Evolutionary conservation across 345 rosid species (phyloP), one percentile per base, ranked within the genome.

Genomic region (Nasturtium officinale): DNA sequence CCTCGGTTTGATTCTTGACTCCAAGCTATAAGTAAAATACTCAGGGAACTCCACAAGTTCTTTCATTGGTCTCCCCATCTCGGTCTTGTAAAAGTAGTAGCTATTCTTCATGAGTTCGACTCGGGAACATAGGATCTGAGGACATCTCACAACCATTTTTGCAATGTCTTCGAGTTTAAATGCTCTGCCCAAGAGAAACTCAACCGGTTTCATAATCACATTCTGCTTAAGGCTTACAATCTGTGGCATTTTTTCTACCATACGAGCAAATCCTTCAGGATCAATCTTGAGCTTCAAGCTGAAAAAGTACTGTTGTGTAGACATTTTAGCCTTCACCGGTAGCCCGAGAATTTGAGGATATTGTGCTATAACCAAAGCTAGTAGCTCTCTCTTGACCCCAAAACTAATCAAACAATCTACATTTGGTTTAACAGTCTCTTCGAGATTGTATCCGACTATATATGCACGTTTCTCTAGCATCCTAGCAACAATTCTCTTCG

Each of bases 191-290:
- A 87, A 69, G 68, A 94, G 91, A 77, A 94, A 91, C 78, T 85
- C 86, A 51, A 87, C 78, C 0, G 97, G 88, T 79, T 91, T 94
- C 92, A 84, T 69, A n/a, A 91, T 81, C 77, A 88, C 90, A 48
- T 81, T 80, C 77, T 94, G 98, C 63, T 87, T 84, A 42, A 91
- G 91, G 77, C 96, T 88, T 26, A 84, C 89, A 75, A 91, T 76
- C 84, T 88, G 98, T 1, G 97, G 98, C 98, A 94, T 88, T 82
- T 82, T 88, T 85, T 94, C 96, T 20, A 91, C 75, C 61, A 86
- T 85, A 35, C 68, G 79, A 12, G 96, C 87, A 32, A 94, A 94
- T 9, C 91, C 85, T 6, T 91, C 96, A 2, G 95, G 96, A 50
- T 91, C 92, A 47, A 89, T 82, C 88, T 89, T 94, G 55, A 91